phyloP scores from a whole-genome alignment of 1,284 basidiomycete species.

The Trichosporon ovoides region DNA sequence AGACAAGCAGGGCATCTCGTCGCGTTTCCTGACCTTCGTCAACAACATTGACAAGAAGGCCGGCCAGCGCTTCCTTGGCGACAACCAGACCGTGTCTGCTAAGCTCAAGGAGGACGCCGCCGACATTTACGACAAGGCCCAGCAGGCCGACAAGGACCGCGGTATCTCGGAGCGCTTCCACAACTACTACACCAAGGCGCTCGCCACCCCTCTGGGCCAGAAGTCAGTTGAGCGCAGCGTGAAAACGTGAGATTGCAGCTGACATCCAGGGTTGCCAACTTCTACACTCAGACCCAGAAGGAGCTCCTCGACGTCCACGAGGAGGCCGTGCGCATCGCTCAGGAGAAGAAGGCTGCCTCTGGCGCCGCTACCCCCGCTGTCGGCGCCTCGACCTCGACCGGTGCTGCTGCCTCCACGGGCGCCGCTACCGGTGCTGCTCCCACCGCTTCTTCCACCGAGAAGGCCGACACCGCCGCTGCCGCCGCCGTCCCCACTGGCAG shows the following conservation, averaged over 20 bases:
- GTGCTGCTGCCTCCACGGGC: background rate
- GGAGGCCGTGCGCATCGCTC: conserved; percentile 53
- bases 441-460: conserved; percentile 8
- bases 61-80: conserved; percentile 56
- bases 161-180: conserved; percentile 64
- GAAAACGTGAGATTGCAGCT: background rate
- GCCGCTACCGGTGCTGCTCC: background rate
- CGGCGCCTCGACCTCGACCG: conserved; percentile 4
- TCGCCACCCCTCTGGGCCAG: conserved; percentile 69
- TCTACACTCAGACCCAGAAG: conserved; percentile 66
- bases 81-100: conserved; percentile 60
- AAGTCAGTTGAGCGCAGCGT: conserved; percentile 48
- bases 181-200: conserved; percentile 72
- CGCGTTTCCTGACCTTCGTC: conserved; percentile 73
- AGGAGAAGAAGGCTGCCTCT: conserved; percentile 22
- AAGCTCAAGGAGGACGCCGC: conserved; percentile 58
- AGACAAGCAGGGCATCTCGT: conserved; percentile 82
- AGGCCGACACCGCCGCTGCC: background rate
- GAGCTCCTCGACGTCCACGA: conserved; percentile 58
- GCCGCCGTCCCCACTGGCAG: background rate
- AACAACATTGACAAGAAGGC: conserved; percentile 62
- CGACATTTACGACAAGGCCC: conserved; percentile 61
- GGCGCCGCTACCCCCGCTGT: conserved; percentile 3
- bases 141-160: conserved; percentile 71
- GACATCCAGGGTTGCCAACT: conserved; percentile 43